Base-by-base conservation (phyloP, 1,284 basidiomycete genomes). In the Ustilago nuda region DNA sequence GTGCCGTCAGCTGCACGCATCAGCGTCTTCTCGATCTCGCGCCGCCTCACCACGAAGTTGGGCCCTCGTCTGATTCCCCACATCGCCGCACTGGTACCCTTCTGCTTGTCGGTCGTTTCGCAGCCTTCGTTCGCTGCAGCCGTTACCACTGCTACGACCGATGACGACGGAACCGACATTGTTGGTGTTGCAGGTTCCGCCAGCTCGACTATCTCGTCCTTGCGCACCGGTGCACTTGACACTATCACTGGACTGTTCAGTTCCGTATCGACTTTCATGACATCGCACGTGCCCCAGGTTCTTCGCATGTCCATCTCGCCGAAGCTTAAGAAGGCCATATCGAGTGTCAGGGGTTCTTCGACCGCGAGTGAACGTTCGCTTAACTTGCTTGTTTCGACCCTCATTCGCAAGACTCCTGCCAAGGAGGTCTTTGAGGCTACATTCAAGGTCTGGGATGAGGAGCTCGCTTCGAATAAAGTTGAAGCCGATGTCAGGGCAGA, bases 1-100 rank as follows among this genome's bases (percentile, higher is more conserved):
- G 60, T 76, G 36, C 59, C 59, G 0, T 55, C 68, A 0, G 56
- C 73, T 17, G 73, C 73, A 15, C 68, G 69, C 27, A 65, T 72
- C 69, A 77, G 66, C 55, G 70, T 77, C 32, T 73, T 82, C 48
- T 69, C 68, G n/a, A 69, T 79, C 51, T 61, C 78, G 12, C 61
- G 72, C 17, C 52, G 61, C 12, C 69, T 84, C n/a, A 60, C 80
- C n/a, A 56, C 63, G 50, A 70, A 71, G 39, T 66, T 84, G 11
- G 83, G 83, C 12, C 80, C 82, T 4, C 79, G 83, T 36, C 66
- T 84, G n/a, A 80, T 85, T 39, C 80, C 84, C 19, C 82, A 85
- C 50, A 73, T 85, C 19, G 63, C 74, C 8, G 57, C 59, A 7
- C 46, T 84, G 23, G 82, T 83, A 50, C 66, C 73, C 6, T 71